These are phyloP conservation scores for Globisporangium polare DNA, from an alignment of 352 stramenopile genomes.

Conservation along the genomic window DNA sequence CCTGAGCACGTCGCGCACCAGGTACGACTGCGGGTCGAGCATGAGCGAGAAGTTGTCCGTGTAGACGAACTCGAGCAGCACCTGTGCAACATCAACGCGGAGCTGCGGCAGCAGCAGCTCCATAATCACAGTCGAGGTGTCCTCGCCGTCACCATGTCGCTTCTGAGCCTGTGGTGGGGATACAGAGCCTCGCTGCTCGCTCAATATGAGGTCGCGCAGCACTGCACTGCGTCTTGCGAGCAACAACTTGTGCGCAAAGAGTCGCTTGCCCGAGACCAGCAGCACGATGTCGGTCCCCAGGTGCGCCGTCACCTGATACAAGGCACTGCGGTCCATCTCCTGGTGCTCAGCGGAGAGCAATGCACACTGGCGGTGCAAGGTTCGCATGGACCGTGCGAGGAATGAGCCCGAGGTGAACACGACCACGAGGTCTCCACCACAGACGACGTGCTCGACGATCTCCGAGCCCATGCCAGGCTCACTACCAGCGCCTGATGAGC, in stretches of 20 bases:
- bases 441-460: slow-evolving; percentile 45
- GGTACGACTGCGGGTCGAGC: slow-evolving; percentile 40
- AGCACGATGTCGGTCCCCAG: slow-evolving; percentile 36
- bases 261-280: slow-evolving; percentile 34
- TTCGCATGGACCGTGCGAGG: slow-evolving; percentile 35
- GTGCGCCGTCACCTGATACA: not conserved
- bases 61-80: slow-evolving; percentile 73
- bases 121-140: slow-evolving; percentile 11
- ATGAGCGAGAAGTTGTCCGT: slow-evolving; percentile 55
- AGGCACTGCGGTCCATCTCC: slow-evolving; percentile 1
- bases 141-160: not conserved
- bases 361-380: slow-evolving; percentile 24
- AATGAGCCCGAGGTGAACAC: slow-evolving; percentile 50
- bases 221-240: slow-evolving; percentile 52
- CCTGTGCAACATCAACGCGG: slow-evolving; percentile 42
- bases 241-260: slow-evolving; percentile 54
- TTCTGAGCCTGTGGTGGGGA: not conserved
- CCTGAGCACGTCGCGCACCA: slow-evolving; percentile 56
- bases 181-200: slow-evolving; percentile 30
- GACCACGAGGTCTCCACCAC: slow-evolving; percentile 42
- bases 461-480: slow-evolving; percentile 18
- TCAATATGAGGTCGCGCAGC: slow-evolving; percentile 48
- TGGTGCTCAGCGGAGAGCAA: slow-evolving; percentile 1
- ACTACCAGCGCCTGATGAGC: not conserved
- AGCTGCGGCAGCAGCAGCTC: slow-evolving; percentile 52